phyloP scores from a whole-genome alignment of 2,329 filamentous ascomycete species.

The Neodidymelliopsis sp. region DNA sequence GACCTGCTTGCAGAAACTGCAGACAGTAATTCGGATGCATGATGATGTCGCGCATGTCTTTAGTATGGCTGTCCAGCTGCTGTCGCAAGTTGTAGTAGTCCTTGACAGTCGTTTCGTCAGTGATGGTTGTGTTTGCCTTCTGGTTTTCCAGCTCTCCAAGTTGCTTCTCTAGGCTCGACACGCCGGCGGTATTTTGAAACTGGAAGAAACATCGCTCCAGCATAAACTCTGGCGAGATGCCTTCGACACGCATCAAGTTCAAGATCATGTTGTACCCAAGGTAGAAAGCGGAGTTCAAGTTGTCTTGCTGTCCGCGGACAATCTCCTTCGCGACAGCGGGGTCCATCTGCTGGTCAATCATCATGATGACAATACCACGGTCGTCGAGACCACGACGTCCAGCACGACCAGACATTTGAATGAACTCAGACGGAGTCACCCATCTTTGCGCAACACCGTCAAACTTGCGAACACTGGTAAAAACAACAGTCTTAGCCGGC shows the following conservation, averaged over 20 bases:
- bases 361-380: conserved; percentile 99
- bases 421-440: conserved; percentile 93
- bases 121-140: conserved; percentile 75
- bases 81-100: conserved; percentile 93
- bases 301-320: conserved; percentile 95
- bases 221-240: conserved; percentile 99
- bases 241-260: conserved; percentile 95
- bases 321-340: conserved; percentile 93
- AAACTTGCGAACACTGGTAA: conserved; percentile 94
- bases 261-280: conserved; percentile 99
- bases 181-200: conserved; percentile 93
- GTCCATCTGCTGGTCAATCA: conserved; percentile 97
- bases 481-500: conserved; percentile 99
- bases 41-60: conserved; percentile 90
- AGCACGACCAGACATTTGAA: conserved; percentile 98
- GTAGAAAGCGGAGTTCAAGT: conserved; percentile 96
- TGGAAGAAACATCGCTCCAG: conserved; percentile 98
- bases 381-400: conserved; percentile 97
- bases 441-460: conserved; percentile 83
- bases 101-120: conserved; percentile 86
- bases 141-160: conserved; percentile 79
- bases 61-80: conserved; percentile 81
- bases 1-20: conserved; percentile 85
- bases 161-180: conserved; percentile 83
- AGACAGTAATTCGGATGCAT: conserved; percentile 88